Base-by-base conservation (phyloP, 139 green algal genomes). In the Chloropicon primus region DNA sequence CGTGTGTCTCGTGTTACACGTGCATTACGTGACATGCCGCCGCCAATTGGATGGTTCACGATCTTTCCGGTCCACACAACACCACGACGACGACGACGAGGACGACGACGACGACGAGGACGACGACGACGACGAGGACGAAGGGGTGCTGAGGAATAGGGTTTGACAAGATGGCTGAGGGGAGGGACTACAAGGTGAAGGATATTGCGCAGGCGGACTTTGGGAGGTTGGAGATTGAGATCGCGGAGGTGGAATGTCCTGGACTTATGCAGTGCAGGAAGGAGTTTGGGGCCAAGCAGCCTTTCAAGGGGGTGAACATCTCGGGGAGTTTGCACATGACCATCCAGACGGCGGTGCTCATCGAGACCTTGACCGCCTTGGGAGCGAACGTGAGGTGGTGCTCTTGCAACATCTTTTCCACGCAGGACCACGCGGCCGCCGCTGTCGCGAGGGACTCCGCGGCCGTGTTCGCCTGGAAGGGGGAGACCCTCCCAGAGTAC, bases 371-470 rank as follows among this genome's bases (percentile, higher is more conserved):
- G 25, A 91, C 92, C 22, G 92, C 91, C 2, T 87, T 99, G 26
- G 96, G 96, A 73, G 96, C 96, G 24, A 91, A 98, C 62, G 96
- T 99, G 0, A 82, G 92, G 27, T 99, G 96, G 96, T 99, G 96
- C 90, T 97, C 90, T 22, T 99, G 96, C 90, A 99, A 99, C 92
- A 99, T 99, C 85, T 99, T 98, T 91, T 96, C 88, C 85, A 99
- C 96, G 21, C 91, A 93, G 80, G 96, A 99, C 87, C 96, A 99
- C 86, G 96, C 96, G 28, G 96, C 96, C 21, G 94, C 96, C 2
- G 96, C 92, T 53, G 92, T 99, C 41, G 96, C 96, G 3, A 91
- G 96, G 72, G 96, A 99, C 88, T 94, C 91, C 2, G 92, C 90
- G 22, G 85, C 93, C 21, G 92, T 97, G 24, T 99, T 99, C 75